Conservation (phyloP, 1,139 yeast species). For the Hyphopichia wangnamkhiaoensis region DNA sequence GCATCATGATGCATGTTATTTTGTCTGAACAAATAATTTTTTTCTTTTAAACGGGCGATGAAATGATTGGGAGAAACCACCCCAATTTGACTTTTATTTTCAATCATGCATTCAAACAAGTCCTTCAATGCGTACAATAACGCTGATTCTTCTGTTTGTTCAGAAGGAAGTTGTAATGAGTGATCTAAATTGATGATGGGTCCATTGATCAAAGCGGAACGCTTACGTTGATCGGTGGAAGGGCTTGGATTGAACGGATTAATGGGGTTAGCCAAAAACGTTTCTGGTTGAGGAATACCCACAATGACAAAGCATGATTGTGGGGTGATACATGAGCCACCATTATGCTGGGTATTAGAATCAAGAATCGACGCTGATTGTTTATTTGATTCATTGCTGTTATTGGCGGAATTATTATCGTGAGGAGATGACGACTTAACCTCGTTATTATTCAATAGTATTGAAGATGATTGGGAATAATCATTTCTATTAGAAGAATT, state of each 20-base stretch:
- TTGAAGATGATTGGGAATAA: slow-evolving; percentile 40
- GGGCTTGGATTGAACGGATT: slow-evolving; percentile 52
- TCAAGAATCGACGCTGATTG: slow-evolving; percentile 3
- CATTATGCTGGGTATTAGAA: background rate
- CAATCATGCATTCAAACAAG: slow-evolving; percentile 79
- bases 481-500: slow-evolving; percentile 22
- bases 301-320: slow-evolving; percentile 39
- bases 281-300: slow-evolving; percentile 48
- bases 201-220: slow-evolving; percentile 77
- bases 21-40: slow-evolving; percentile 81
- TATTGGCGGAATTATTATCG: background rate
- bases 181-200: slow-evolving; percentile 83
- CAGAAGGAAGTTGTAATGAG: slow-evolving; percentile 44
- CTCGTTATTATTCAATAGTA: slow-evolving; percentile 30
- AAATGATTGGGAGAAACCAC: slow-evolving; percentile 81
- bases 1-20: slow-evolving; percentile 96
- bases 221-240: slow-evolving; percentile 73
- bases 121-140: slow-evolving; percentile 79
- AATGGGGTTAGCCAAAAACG: slow-evolving; percentile 33
- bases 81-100: slow-evolving; percentile 68
- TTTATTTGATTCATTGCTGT: slow-evolving; percentile 1
- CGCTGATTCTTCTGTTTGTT: slow-evolving; percentile 51
- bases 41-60: slow-evolving; percentile 72
- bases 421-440: slow-evolving; percentile 10
- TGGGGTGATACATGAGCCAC: slow-evolving; percentile 19